phyloP scores from a whole-genome alignment of 306 rosid species.

The Argentina anserina region DNA sequence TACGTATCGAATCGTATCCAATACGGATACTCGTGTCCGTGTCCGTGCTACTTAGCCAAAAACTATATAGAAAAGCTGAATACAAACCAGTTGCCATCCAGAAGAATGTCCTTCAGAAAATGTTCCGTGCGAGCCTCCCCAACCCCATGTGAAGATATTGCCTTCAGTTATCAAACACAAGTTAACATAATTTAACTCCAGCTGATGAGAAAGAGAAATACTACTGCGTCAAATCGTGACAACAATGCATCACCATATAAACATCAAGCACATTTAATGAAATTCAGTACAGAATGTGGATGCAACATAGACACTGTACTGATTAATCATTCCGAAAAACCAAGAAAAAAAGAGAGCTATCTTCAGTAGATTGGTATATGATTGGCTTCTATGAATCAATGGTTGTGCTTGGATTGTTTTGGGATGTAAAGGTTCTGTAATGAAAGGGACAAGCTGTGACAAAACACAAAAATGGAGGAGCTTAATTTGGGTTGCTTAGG shows the following conservation, averaged over 20 bases:
- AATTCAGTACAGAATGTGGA: background rate
- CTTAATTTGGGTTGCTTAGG: background rate
- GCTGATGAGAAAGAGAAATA: background rate
- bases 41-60: no score
- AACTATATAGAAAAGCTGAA: conserved; percentile 25
- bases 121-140: conserved; percentile 97
- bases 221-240: background rate
- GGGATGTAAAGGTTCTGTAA: background rate
- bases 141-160: conserved; percentile 88
- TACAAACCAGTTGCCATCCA: conserved; percentile 85
- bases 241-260: background rate
- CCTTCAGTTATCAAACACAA: conserved; percentile 51
- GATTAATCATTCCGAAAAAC: background rate
- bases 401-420: background rate
- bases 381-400: background rate
- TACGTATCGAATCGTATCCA: no score
- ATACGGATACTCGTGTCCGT: no score
- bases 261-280: background rate
- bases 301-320: background rate
- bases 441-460: background rate
- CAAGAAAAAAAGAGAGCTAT: background rate
- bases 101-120: conserved; percentile 87
- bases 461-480: background rate
- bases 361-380: background rate
- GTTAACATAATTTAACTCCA: background rate